Percentiles rank a stretch among this genome's conserved stretches.
Conservation (phyloP, 2,329 filamentous ascomycete species). For the Onygenales sp. region DNA sequence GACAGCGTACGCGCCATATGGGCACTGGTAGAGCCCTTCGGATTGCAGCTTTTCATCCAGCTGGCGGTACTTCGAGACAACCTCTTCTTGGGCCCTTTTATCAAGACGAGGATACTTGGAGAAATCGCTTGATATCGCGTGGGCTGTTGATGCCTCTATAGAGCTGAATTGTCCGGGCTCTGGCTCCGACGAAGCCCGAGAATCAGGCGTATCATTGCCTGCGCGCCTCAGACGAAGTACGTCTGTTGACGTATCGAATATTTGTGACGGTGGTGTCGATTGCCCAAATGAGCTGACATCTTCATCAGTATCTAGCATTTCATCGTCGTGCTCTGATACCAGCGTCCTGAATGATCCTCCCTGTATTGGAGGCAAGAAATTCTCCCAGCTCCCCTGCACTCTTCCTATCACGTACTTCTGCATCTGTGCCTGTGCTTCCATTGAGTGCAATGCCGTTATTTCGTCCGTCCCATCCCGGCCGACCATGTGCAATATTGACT, state of each 20-base stretch:
- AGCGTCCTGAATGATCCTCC: conserved; percentile 63
- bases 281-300: not conserved
- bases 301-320: conserved; percentile 25
- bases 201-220: too few species aligned
- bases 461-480: conserved; percentile 90
- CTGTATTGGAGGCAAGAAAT: conserved; percentile 85
- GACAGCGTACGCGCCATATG: conserved; percentile 67
- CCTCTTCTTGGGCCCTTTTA: conserved; percentile 58
- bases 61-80: conserved; percentile 69
- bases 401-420: conserved; percentile 70
- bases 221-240: too few species aligned
- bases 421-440: conserved; percentile 67
- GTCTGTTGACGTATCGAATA: too few species aligned
- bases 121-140: conserved; percentile 65
- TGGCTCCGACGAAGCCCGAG: too few species aligned
- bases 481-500: conserved; percentile 85
- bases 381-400: conserved; percentile 71
- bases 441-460: conserved; percentile 85
- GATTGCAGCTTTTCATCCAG: conserved; percentile 62
- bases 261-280: too few species aligned
- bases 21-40: conserved; percentile 73
- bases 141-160: conserved; percentile 61
- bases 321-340: conserved; percentile 32
- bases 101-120: conserved; percentile 74
- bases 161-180: conserved; percentile 28